phyloP scores from a whole-genome alignment of 441 rosid genomes.

The Populus hybrid region DNA sequence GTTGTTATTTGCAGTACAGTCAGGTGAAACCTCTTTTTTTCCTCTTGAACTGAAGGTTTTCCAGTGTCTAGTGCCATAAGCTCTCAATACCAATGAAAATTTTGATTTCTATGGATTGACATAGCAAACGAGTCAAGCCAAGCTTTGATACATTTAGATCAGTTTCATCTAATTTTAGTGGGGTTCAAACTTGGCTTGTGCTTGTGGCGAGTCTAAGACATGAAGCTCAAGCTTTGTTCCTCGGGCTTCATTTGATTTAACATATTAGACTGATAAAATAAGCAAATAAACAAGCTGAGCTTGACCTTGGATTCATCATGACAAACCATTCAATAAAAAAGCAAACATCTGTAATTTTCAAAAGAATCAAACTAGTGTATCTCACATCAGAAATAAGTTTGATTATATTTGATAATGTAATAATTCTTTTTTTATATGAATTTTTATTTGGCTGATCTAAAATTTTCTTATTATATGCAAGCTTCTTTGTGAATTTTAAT shows the following conservation, averaged over 20 bases:
- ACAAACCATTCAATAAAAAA: not conserved
- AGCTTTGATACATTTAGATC: not conserved
- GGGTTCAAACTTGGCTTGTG: not conserved
- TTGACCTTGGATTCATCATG: not conserved
- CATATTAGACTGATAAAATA: not conserved
- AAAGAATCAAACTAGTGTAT: not conserved
- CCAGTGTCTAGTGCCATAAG: constrained; percentile 10
- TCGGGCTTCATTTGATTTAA: not conserved
- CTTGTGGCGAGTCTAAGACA: not conserved
- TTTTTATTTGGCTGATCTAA: not conserved
- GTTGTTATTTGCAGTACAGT: constrained; percentile 57
- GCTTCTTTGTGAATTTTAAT: not conserved
- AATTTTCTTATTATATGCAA: not conserved
- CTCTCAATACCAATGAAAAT: not conserved
- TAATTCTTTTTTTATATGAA: not conserved
- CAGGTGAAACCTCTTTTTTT: constrained; percentile 46
- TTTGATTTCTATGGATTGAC: not conserved
- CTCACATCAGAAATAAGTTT: not conserved
- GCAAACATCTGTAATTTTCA: not conserved
- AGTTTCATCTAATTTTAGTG: not conserved
- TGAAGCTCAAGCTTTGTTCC: not conserved
- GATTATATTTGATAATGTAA: not conserved
- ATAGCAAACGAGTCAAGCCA: not conserved
- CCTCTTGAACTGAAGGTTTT: not conserved
- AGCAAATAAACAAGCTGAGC: not conserved